A percentile compares a stretch with the other conserved stretches of the same genome.
These are phyloP conservation scores for Pelargonium cotyledonis DNA, from an alignment of 441 rosid species.

Conservation along the genomic window DNA sequence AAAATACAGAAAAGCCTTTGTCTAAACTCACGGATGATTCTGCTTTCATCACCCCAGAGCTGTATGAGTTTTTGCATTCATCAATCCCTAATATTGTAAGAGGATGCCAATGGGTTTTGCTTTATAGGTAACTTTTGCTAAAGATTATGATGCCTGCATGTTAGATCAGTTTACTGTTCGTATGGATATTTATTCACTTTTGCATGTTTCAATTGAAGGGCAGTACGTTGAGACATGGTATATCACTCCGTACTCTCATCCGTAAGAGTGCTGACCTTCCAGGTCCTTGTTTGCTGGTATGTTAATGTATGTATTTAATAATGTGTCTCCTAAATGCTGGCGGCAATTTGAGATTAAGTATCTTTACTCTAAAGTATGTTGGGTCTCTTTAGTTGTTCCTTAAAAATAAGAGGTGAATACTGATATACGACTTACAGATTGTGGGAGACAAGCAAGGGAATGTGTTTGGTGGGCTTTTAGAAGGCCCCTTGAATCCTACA, in stretches of 20 bases:
- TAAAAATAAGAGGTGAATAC: slow-evolving; percentile 14
- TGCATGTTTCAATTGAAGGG: slow-evolving; percentile 68
- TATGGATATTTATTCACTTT: slow-evolving; percentile 31
- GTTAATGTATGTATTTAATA: slow-evolving; percentile 13
- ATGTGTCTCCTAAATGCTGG: background rate
- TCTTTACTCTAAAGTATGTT: background rate
- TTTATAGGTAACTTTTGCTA: slow-evolving; percentile 61
- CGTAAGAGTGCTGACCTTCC: slow-evolving; percentile 71
- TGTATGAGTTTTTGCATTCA: slow-evolving; percentile 64
- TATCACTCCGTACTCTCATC: slow-evolving; percentile 83
- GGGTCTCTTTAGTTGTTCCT: slow-evolving; percentile 5
- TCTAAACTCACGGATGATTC: slow-evolving; percentile 50
- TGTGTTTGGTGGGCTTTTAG: slow-evolving; percentile 75
- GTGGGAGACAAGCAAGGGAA: slow-evolving; percentile 84
- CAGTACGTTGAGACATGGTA: slow-evolving; percentile 96
- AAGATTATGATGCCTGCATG: slow-evolving; percentile 17
- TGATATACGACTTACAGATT: slow-evolving; percentile 45
- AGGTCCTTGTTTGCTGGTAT: slow-evolving; percentile 86
- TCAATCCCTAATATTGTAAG: slow-evolving; percentile 81
- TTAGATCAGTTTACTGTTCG: slow-evolving; percentile 11
- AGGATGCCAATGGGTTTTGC: slow-evolving; percentile 79
- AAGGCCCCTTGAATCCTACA: slow-evolving; percentile 75
- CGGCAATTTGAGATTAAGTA: background rate
- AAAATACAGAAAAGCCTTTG: slow-evolving; percentile 30
- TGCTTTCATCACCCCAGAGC: slow-evolving; percentile 51